Conservation (phyloP, 345 rosid species). For the Brassica carinata region DNA sequence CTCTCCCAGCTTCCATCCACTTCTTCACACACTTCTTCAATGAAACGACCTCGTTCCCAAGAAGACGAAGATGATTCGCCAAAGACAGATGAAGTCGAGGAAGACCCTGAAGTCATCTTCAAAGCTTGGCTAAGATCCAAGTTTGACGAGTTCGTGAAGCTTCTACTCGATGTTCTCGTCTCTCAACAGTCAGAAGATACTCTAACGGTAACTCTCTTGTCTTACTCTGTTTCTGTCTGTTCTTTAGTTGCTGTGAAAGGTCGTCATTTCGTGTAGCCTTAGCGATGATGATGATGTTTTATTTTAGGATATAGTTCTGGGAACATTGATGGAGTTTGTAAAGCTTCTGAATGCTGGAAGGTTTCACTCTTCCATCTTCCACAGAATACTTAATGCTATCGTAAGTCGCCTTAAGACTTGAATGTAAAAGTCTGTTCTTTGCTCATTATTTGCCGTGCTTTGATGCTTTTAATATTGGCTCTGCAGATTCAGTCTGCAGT, state of each 20-base stretch:
- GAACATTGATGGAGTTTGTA: constrained; percentile 79
- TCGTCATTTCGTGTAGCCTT: background rate
- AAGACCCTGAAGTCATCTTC: constrained; percentile 57
- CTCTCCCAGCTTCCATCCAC: constrained; percentile 73
- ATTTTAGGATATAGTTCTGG: constrained; percentile 76
- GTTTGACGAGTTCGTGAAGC: constrained; percentile 38
- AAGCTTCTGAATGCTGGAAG: constrained; percentile 67
- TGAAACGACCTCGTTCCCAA: constrained; percentile 28
- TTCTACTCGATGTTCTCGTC: constrained; percentile 50
- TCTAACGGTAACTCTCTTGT: constrained; percentile 49
- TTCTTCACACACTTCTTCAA: constrained; percentile 35
- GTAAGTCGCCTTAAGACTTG: constrained; percentile 46
- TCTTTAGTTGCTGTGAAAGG: background rate
- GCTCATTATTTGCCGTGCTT: background rate
- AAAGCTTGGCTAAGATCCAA: constrained; percentile 85
- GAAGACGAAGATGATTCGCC: constrained; percentile 26
- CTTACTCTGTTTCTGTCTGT: background rate
- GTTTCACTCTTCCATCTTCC: constrained; percentile 71
- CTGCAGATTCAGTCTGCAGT: constrained; percentile 57
- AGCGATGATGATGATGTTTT: background rate
- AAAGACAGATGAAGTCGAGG: constrained; percentile 39
- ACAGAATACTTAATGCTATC: constrained; percentile 61
- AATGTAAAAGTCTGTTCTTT: background rate
- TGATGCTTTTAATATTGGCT: background rate
- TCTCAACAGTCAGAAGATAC: constrained; percentile 56